Conservation (phyloP, 805 yeast genomes). For the Starmera quercuum region DNA sequence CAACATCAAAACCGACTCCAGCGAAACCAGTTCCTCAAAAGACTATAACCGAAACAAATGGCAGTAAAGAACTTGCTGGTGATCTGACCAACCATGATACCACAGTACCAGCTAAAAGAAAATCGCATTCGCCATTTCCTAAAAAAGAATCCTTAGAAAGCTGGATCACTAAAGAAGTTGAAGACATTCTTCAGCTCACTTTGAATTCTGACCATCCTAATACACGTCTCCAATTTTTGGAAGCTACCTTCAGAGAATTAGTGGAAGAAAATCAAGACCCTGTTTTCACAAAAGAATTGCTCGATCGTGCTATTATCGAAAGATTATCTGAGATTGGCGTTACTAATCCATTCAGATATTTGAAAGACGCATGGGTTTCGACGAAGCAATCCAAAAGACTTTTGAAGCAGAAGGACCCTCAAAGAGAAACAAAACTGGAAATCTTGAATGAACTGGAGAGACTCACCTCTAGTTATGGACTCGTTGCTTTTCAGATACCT, state of each 20-base stretch:
- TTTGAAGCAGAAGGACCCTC: conserved; percentile 32
- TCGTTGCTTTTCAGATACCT: conserved; percentile 61
- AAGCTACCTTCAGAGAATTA: conserved; percentile 15
- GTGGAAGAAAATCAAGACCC: conserved; percentile 15
- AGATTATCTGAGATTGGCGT: conserved; percentile 48
- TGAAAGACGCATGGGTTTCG: conserved; percentile 36
- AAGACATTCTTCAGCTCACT: conserved; percentile 13
- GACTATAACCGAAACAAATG: not conserved
- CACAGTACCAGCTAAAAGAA: too few relatives aligned
- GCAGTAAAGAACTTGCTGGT: conserved; percentile 1
- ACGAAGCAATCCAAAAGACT: conserved; percentile 35
- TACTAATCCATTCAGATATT: conserved; percentile 37
- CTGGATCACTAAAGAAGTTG: conserved; percentile 8
- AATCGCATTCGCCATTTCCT: not conserved
- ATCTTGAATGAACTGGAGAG: conserved; percentile 42
- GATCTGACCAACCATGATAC: too few relatives aligned
- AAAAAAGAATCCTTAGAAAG: conserved; percentile 1
- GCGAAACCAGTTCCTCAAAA: not conserved
- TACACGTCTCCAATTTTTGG: conserved; percentile 10
- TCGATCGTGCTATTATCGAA: conserved; percentile 50
- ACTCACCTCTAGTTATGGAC: conserved; percentile 52
- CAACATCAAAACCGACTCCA: not conserved
- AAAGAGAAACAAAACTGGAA: conserved; percentile 27
- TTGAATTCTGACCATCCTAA: conserved; percentile 9
- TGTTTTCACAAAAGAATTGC: conserved; percentile 8